Evolutionary conservation across 2,329 filamentous ascomycete species (phyloP).

Genomic region (Penicillium fuscoglaucum): DNA sequence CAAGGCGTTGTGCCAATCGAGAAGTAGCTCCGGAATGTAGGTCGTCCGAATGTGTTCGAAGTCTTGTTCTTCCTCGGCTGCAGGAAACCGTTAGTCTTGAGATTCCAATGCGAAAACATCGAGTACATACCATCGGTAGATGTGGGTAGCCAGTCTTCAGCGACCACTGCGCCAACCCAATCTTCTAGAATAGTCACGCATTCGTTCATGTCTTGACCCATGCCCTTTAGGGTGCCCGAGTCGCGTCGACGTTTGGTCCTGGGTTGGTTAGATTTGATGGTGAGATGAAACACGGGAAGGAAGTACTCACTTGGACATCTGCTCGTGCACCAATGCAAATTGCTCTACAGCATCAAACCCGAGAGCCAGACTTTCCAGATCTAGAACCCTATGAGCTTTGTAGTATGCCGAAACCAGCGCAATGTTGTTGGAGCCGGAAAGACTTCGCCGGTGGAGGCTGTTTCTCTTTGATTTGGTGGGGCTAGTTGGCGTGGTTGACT

Average conservation of each 20-base stretch:
- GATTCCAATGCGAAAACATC: neutral
- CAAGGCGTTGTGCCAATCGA: constrained; percentile 79
- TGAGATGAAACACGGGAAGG: neutral
- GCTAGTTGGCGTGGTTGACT: constrained; percentile 32
- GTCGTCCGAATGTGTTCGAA: constrained; percentile 67
- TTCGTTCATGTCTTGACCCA: constrained; percentile 57
- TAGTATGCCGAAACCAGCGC: constrained; percentile 28
- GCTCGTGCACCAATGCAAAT: constrained; percentile 58
- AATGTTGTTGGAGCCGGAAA: constrained; percentile 30
- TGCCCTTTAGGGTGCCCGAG: constrained; percentile 46
- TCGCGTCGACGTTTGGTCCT: constrained; percentile 38
- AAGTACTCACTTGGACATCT: constrained; percentile 42
- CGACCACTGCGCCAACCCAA: constrained; percentile 61
- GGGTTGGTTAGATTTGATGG: constrained; percentile 13
- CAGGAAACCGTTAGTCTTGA: constrained; percentile 14
- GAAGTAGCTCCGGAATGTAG: constrained; percentile 81
- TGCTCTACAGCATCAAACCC: constrained; percentile 69
- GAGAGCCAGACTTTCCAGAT: constrained; percentile 67
- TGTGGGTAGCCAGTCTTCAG: constrained; percentile 61
- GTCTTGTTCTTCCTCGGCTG: constrained; percentile 59
- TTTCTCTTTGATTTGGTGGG: constrained; percentile 34
- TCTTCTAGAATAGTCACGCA: constrained; percentile 57
- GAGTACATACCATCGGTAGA: constrained; percentile 56
- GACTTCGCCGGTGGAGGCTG: constrained; percentile 31
- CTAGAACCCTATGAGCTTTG: constrained; percentile 64